Evolutionary conservation across 2,329 filamentous ascomycete species (phyloP).

Genomic region (Hypoxylon sp.): DNA sequence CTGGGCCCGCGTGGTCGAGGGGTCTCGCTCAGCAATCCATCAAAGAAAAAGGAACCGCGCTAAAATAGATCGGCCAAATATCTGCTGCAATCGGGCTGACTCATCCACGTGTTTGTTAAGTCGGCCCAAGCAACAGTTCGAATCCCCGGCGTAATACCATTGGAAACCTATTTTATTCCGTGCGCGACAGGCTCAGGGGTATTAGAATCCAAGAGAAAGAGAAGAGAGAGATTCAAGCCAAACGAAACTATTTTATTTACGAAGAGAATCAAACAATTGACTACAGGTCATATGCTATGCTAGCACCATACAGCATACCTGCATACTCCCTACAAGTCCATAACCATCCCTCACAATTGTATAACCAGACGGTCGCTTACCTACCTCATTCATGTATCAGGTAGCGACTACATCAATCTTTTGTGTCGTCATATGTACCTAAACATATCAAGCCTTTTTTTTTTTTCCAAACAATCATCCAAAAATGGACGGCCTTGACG

Average conservation of each 20-base stretch:
- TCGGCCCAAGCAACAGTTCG: slow-evolving; percentile 12
- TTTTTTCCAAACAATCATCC: not conserved
- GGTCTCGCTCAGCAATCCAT: slow-evolving; percentile 9
- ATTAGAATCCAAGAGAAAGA: not conserved
- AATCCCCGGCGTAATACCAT: slow-evolving; percentile 1
- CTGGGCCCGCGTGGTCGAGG: slow-evolving; percentile 19
- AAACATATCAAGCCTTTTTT: not conserved
- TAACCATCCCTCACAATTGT: not conserved
- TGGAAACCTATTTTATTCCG: not conserved
- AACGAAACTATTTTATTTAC: not conserved
- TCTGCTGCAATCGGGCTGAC: slow-evolving; percentile 21
- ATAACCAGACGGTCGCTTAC: not conserved
- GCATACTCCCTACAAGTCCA: slow-evolving; percentile 5
- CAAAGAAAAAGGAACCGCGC: not conserved
- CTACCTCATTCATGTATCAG: not conserved
- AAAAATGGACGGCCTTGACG: slow-evolving; percentile 64
- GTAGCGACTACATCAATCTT: not conserved
- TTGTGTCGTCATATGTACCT: slow-evolving; percentile 21
- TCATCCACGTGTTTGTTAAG: slow-evolving; percentile 7
- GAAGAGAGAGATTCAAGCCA: too few relatives aligned
- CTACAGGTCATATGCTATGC: too few relatives aligned
- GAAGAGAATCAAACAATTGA: not conserved
- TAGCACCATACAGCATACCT: not conserved
- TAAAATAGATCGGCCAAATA: slow-evolving; percentile 14
- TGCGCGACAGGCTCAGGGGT: not conserved